Percentiles rank a stretch among this genome's conserved stretches.
Conservation (phyloP, 2,329 filamentous ascomycete species). For the Anthostomella pinea region DNA sequence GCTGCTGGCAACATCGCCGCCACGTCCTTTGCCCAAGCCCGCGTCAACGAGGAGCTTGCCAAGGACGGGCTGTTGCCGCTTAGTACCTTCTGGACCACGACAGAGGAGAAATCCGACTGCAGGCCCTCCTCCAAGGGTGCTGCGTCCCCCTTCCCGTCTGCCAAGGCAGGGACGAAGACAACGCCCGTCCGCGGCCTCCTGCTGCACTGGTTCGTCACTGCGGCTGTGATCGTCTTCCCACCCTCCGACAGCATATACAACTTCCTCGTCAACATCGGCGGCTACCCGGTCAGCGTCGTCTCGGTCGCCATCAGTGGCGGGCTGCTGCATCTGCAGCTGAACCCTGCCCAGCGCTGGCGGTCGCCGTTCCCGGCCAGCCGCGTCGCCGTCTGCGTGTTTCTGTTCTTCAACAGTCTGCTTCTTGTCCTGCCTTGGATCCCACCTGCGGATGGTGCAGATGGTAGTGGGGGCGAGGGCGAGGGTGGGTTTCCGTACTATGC, state of each 20-base stretch:
- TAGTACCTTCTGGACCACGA: conserved; percentile 33
- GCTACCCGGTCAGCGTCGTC: conserved; percentile 37
- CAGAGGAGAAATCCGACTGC: conserved; percentile 13
- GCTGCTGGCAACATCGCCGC: conserved; percentile 48
- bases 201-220: conserved; percentile 61
- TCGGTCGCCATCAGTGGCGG: conserved; percentile 33
- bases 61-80: conserved; percentile 46
- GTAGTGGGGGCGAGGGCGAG: conserved; percentile 1
- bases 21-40: conserved; percentile 46
- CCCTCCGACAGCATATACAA: conserved; percentile 42
- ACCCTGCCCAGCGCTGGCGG: conserved; percentile 27
- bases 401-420: conserved; percentile 32
- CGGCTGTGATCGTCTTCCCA: conserved; percentile 50
- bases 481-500: conserved; percentile 34
- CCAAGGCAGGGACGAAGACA: conserved; percentile 1
- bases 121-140: conserved; percentile 3
- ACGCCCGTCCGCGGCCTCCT: conserved; percentile 38
- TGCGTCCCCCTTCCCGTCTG: conserved; percentile 2
- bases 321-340: conserved; percentile 32
- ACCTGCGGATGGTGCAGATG: conserved; percentile 27
- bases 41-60: conserved; percentile 46
- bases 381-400: conserved; percentile 30
- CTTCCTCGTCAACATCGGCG: conserved; percentile 37
- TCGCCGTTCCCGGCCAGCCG: conserved; percentile 31
- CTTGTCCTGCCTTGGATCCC: conserved; percentile 37